These are phyloP conservation scores for Postia placenta DNA, from an alignment of 768 basidiomycete species.

Conservation along the genomic window DNA sequence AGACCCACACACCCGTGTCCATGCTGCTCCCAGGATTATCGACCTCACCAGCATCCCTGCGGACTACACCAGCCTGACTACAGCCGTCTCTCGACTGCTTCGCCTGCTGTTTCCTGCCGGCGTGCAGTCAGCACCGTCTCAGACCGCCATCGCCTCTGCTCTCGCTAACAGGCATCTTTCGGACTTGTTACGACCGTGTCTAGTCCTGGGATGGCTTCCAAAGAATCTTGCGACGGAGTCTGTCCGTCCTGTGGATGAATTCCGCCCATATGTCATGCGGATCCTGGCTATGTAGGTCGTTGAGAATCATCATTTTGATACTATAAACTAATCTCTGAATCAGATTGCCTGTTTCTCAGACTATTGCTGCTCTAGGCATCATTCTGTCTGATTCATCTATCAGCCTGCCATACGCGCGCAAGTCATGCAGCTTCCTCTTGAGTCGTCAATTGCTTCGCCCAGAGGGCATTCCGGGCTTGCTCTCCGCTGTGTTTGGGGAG, in stretches of 20 bases:
- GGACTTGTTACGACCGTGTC: conserved; percentile 53
- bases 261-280: conserved; percentile 48
- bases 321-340: too few relatives aligned
- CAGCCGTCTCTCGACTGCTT: conserved; percentile 39
- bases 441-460: conserved; percentile 66
- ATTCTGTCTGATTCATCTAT: conserved; percentile 42
- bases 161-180: conserved; percentile 51
- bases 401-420: conserved; percentile 47
- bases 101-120: conserved; percentile 48
- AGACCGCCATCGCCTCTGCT: conserved; percentile 55
- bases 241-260: conserved; percentile 35
- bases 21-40: conserved; percentile 31
- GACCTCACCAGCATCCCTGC: conserved; percentile 38
- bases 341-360: conserved; percentile 61
- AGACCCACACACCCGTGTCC: conserved; percentile 4
- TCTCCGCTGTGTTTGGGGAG: conserved; percentile 63
- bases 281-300: conserved; percentile 56
- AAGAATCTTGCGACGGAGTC: conserved; percentile 36
- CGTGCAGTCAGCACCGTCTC: conserved; percentile 39
- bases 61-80: conserved; percentile 38
- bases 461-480: conserved; percentile 65
- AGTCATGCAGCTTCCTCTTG: conserved; percentile 55
- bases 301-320: too few relatives aligned
- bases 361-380: conserved; percentile 57
- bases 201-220: conserved; percentile 72